Base-by-base conservation (phyloP, 345 rosid species). In the Triadica sebifera region DNA sequence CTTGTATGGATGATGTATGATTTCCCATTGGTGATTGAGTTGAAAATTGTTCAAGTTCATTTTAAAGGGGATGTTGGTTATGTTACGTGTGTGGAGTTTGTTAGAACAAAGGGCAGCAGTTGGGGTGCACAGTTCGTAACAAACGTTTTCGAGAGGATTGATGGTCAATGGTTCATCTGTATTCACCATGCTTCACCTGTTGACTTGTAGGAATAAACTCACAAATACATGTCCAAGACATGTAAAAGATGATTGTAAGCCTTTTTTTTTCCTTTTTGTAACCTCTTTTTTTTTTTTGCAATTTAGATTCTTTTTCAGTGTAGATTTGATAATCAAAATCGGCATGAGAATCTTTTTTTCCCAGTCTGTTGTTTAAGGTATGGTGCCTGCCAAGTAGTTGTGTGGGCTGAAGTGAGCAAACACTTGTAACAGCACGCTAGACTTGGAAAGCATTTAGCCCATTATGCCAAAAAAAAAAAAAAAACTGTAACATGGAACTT, bases 111-210 rank as follows among this genome's bases (percentile, higher is more conserved):
- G 83, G 97, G 97, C 19, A 88, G 88, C 86, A 91, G 93, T 50
- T 95, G 98, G 99, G 99, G 99, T 43, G 93, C 90, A 39, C 98
- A 95, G 80, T 92, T 89, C 80, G 98, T 88, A 50, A 87, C 98
- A 0, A 95, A 91, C 76, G 94, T 91, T 77, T 93, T 93, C 79
- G 98, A 95, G 87, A 82, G 80, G 83, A 83, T 91, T 45, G 85
- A 83, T 81, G 97, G 91, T 37, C 73, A 80, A 46, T 93, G 98
- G 97, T 86, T 81, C 69, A 89, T 93, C 71, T 87, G 94, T 76
- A 73, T 92, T 77, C 99, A 95, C 83, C 99, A 95, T 83, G 99
- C 98, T 66, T 93, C 96, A 25, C 88, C 88, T 71, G 82, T 91
- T 68, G 98, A 92, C 71, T 84, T 90, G 80, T 94, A 84, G 56